phyloP scores from a whole-genome alignment of 257 asterid species.

The Primulina tabacum region DNA sequence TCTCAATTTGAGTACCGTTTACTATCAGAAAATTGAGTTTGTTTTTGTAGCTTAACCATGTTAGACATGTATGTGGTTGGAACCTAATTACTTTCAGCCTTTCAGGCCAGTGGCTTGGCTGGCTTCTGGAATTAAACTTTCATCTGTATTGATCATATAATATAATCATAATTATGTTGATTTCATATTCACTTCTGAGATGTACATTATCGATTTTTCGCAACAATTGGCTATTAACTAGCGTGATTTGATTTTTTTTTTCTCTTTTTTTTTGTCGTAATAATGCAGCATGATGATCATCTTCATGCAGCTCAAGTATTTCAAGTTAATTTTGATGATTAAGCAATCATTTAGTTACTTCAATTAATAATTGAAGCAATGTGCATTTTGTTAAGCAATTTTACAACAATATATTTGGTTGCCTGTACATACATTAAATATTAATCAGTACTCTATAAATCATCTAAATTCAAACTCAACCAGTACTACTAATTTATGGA shows the following conservation, averaged over 20 bases:
- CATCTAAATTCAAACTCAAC: background rate
- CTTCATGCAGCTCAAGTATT: background rate
- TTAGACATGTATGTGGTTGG: constrained; percentile 21
- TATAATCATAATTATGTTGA: background rate
- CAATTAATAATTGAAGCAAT: background rate
- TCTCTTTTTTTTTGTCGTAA: background rate
- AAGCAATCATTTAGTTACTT: background rate
- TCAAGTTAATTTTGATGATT: background rate
- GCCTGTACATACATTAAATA: too few relatives aligned
- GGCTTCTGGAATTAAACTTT: constrained; percentile 17
- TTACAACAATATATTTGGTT: too few relatives aligned
- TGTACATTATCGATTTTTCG: background rate
- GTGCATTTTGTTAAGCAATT: background rate
- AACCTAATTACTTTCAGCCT: constrained; percentile 1
- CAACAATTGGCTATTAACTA: background rate
- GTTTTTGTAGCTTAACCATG: constrained; percentile 30
- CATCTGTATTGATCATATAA: constrained; percentile 7
- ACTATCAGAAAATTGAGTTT: constrained; percentile 22
- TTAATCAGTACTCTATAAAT: background rate
- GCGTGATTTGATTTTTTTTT: background rate
- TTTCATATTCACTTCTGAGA: background rate
- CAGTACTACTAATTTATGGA: background rate
- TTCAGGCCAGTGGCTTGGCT: background rate
- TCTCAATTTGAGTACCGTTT: constrained; percentile 22
- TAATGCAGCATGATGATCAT: background rate